Base-by-base conservation (phyloP, 1,139 yeast species). In the Taphrina communis region DNA sequence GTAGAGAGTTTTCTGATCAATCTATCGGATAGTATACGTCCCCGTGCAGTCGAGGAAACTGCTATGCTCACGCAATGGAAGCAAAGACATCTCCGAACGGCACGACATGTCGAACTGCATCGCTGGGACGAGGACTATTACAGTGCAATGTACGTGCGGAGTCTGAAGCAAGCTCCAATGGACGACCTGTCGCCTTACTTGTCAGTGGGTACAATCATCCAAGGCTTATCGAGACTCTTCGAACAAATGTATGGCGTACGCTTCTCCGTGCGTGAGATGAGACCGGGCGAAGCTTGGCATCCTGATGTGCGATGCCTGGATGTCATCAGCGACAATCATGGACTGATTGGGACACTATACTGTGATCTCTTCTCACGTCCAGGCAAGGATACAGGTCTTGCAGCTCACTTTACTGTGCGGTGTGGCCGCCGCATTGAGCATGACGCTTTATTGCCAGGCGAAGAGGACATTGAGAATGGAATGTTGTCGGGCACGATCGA, bases 321-420 rank as follows among this genome's bases (percentile, higher is more conserved):
- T 71, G 97, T 91, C 8, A 81, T 85, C 19, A 82, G 86, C 60
- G 89, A 86, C 69, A 76, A 78, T 0, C 88, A 87, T 60, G 88
- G 87, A 0, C 72, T 81, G 11, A 81, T 87, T 59, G 92, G 92
- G 12, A 82, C 86, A 19, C 85, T 88, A 48, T 88, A 88, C 75
- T 84, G 90, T 73, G 94, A 88, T 75, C 76, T 88, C 56, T 86
- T 87, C 73, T 85, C 84, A 74, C 80, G 92, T 65, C 79, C 78
- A 0, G 88, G 88, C 36, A 88, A 88, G 76, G 53, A 53, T 19
- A 82, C 85, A 0, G 78, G 80, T 11, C 86, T 86, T 72, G 97
- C 99, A 0, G 96, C 99, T 0, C 99, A 94, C 79, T 95, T 91
- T 78, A 94, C 99, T 0, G 91, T 94, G n/a, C 93, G 95, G 70